Base-by-base conservation (phyloP, 495 filamentous ascomycete species). In the Tuber microsphaerosporum region DNA sequence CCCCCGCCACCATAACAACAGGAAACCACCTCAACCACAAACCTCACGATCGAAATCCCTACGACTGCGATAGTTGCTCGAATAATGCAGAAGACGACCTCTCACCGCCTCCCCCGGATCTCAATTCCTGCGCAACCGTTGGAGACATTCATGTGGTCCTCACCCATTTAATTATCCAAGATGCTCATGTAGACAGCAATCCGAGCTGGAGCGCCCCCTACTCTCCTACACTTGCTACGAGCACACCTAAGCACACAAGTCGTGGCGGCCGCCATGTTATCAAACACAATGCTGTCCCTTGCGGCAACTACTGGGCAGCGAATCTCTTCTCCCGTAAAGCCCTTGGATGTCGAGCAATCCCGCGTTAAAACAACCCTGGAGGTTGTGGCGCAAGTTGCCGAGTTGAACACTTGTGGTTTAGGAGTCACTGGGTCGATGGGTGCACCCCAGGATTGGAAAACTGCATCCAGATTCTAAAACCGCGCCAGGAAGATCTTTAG, bases 361-460 rank as follows among this genome's bases (percentile, higher is more conserved):
- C 88, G 93, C 43, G 96, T 98, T 12, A 92, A 93, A 79, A 90
- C 92, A 39, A 98, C 96, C 10, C 85, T 99, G 71, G 90, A 91
- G 48, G 94, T 99, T 34, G 95, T 98, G 6, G 94, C 97, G 81
- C 94, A 97, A 83, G 96, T 99, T 8, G 90, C 92, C 12, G 95
- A 99, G 85, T 90, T 99, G 70, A 97, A 97, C 84, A 90, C 94
- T 9, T 99, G 95, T 81, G 92, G 97, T 61, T 88, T 97, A 26
- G 96, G 95, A 22, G 94, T 98, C 39, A 89, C 92, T 19, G 94
- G 93, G 26, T 94, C 92, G 61, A 98, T 99, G 95, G 95, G 95
- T 19, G 95, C 93, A 3, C 92, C 96, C 51, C 95, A 99, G 84
- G 96, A 98, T 84, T 99, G 96, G 96, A 96, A 99, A 85, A 94